Evolutionary conservation across 164 flowering plant species (phyloP).

Genomic region (Nelumbo lutea): DNA sequence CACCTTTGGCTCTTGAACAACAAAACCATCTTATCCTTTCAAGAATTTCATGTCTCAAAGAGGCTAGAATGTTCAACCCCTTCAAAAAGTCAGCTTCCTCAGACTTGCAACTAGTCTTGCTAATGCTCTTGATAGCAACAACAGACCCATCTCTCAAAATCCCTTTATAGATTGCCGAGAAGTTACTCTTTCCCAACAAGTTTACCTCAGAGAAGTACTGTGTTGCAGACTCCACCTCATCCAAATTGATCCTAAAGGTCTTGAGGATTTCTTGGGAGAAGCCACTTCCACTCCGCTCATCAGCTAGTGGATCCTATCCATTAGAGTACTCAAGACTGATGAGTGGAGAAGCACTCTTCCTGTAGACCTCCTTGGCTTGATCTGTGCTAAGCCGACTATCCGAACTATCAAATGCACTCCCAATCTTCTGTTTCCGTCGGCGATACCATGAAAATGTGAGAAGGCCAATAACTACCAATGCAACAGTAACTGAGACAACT

Average conservation of each 20-base stretch:
- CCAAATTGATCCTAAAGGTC: constrained; percentile 60
- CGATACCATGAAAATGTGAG: constrained; percentile 50
- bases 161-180: too few species aligned
- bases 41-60: too few species aligned
- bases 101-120: constrained; percentile 77
- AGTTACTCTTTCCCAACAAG: constrained; percentile 75
- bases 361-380: too few species aligned
- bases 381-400: constrained; percentile 69
- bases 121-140: too few species aligned
- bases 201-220: too few species aligned
- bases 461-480: constrained; percentile 27
- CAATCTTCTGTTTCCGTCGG: too few species aligned
- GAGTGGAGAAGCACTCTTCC: constrained; percentile 64
- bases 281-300: constrained; percentile 35
- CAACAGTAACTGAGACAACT: constrained; percentile 30
- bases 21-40: constrained; percentile 80
- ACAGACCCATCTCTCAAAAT: constrained; percentile 81
- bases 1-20: too few species aligned
- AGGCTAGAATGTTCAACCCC: constrained; percentile 66
- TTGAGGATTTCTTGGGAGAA: constrained; percentile 61
- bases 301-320: constrained; percentile 89
- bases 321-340: constrained; percentile 80
- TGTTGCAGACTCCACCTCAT: constrained; percentile 88
- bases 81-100: constrained; percentile 78
- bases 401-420: too few species aligned